phyloP scores from a whole-genome alignment of 2,329 filamentous ascomycete genomes.

The Pseudogymnoascus sp. region DNA sequence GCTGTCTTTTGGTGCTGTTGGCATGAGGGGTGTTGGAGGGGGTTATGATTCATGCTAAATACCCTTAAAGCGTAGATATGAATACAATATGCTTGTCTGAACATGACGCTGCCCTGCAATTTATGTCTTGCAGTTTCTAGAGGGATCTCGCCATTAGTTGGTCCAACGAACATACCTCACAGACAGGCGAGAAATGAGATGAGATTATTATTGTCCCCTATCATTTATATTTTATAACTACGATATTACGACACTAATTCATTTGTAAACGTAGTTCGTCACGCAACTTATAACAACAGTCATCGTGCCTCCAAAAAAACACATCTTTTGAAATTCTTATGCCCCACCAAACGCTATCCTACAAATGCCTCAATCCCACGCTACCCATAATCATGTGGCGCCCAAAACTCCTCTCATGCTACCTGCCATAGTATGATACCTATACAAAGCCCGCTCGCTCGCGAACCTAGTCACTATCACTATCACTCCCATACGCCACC shows the following conservation, averaged over 20 bases:
- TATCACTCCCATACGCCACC: constrained; percentile 85
- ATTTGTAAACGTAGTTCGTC: no score
- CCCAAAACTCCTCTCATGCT: not conserved
- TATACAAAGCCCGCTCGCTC: not conserved
- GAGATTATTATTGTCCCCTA: no score
- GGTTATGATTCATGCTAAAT: not conserved
- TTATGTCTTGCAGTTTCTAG: no score
- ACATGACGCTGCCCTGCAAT: not conserved
- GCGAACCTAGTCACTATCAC: constrained; percentile 41
- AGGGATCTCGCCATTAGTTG: no score
- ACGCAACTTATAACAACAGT: no score
- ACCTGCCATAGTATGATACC: not conserved
- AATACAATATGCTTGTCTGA: not conserved
- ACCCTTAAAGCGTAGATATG: not conserved
- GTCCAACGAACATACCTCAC: not conserved
- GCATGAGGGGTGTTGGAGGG: not conserved
- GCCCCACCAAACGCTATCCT: not conserved
- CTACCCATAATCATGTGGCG: not conserved
- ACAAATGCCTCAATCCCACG: constrained; percentile 2
- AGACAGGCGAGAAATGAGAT: not conserved
- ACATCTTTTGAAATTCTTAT: not conserved
- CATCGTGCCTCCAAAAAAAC: not conserved
- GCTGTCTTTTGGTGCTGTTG: not conserved
- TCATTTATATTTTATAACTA: no score
- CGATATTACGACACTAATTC: not conserved